Evolutionary conservation across 352 stramenopile genomes (phyloP).

Genomic region (Phytophthora fragariaefolia): DNA sequence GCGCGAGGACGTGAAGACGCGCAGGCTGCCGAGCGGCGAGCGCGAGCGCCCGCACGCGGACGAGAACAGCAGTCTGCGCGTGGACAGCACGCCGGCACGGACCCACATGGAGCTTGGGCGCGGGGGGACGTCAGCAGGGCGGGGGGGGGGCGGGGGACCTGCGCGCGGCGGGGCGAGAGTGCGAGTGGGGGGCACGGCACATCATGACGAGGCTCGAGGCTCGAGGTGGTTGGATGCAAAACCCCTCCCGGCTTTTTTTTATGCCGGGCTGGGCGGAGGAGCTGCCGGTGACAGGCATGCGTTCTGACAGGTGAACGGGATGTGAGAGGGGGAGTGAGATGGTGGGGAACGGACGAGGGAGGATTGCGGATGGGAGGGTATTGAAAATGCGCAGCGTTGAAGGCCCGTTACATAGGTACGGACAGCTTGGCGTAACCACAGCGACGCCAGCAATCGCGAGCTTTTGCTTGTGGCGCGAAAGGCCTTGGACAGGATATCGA

Average conservation of each 20-base stretch:
- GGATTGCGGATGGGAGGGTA: not conserved
- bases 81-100: constrained; percentile 21
- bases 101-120: constrained; percentile 28
- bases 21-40: constrained; percentile 31
- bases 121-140: constrained; percentile 12
- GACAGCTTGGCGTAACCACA: constrained; percentile 11
- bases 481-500: too few species aligned
- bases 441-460: not conserved
- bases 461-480: constrained; percentile 18
- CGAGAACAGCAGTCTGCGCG: constrained; percentile 36
- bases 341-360: too few species aligned
- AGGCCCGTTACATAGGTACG: constrained; percentile 33
- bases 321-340: too few species aligned
- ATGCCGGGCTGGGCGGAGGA: not conserved
- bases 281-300: constrained; percentile 1
- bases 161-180: constrained; percentile 17
- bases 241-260: constrained; percentile 26
- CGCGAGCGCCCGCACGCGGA: constrained; percentile 25
- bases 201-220: constrained; percentile 12
- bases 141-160: not conserved
- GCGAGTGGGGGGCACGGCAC: constrained; percentile 22
- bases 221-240: constrained; percentile 25
- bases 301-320: not conserved
- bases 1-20: constrained; percentile 40
- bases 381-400: constrained; percentile 8